Conservation (phyloP, 441 rosid species). For the Iberis amara region DNA sequence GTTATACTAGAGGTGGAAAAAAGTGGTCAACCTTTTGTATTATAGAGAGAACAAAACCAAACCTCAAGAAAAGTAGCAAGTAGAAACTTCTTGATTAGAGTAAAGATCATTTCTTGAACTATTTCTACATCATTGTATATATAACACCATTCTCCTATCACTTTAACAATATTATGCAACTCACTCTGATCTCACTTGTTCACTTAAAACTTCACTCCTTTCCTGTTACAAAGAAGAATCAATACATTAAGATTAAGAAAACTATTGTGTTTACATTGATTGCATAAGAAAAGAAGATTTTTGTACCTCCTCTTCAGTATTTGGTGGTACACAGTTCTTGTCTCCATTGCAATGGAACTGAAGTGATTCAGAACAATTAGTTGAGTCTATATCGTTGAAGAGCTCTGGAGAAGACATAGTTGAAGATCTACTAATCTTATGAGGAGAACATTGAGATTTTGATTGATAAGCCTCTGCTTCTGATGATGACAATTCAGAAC, state of each 20-base stretch:
- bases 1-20: no score
- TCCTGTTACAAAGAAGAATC: slow-evolving; percentile 43
- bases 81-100: slow-evolving; percentile 21
- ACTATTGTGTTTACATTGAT: neutral
- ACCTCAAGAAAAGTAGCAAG: no score
- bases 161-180: slow-evolving; percentile 30
- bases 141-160: slow-evolving; percentile 24
- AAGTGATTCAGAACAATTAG: slow-evolving; percentile 31
- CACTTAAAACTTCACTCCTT: slow-evolving; percentile 46
- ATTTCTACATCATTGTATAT: slow-evolving; percentile 27
- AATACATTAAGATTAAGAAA: slow-evolving; percentile 1
- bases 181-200: slow-evolving; percentile 55
- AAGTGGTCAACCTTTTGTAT: no score
- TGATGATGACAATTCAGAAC: slow-evolving; percentile 36
- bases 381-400: slow-evolving; percentile 35
- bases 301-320: slow-evolving; percentile 28
- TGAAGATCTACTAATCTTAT: slow-evolving; percentile 32
- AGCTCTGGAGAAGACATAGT: slow-evolving; percentile 32
- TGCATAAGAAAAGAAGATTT: neutral
- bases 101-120: slow-evolving; percentile 26
- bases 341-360: slow-evolving; percentile 27
- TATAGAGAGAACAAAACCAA: no score
- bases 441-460: slow-evolving; percentile 26
- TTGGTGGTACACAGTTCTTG: slow-evolving; percentile 23
- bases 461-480: slow-evolving; percentile 37